Conservation (phyloP, 1,284 basidiomycete species). For the Blastosporella zonata region DNA sequence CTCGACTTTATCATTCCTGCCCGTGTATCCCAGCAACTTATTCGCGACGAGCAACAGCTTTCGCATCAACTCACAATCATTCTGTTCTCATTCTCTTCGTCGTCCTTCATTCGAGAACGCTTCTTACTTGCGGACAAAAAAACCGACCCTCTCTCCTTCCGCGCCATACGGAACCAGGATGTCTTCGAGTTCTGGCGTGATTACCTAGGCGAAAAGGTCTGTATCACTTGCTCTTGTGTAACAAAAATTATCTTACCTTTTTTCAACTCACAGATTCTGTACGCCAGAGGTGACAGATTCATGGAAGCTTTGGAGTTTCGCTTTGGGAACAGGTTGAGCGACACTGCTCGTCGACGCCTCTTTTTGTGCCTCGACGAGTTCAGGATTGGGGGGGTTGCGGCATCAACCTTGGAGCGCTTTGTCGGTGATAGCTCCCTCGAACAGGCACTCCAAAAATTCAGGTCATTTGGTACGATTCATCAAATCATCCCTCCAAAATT, state of each 20-base stretch:
- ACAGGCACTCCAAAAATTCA: slow-evolving; percentile 13
- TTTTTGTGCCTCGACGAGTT: slow-evolving; percentile 20
- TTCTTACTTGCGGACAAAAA: not conserved
- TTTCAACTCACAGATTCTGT: slow-evolving; percentile 6
- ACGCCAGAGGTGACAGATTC: slow-evolving; percentile 15
- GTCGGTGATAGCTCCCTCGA: slow-evolving; percentile 12
- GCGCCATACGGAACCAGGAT: slow-evolving; percentile 13
- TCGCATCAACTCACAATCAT: slow-evolving; percentile 21
- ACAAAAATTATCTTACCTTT: not conserved
- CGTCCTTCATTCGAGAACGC: slow-evolving; percentile 14
- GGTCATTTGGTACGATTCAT: slow-evolving; percentile 7
- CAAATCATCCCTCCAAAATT: not conserved
- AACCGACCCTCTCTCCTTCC: slow-evolving; percentile 5
- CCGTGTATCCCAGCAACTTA: slow-evolving; percentile 16
- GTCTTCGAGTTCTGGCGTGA: slow-evolving; percentile 20
- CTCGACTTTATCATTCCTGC: slow-evolving; percentile 10
- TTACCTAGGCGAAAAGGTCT: slow-evolving; percentile 20
- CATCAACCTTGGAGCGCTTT: slow-evolving; percentile 16
- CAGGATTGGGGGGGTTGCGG: slow-evolving; percentile 18
- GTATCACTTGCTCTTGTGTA: not conserved
- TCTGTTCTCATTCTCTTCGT: slow-evolving; percentile 17
- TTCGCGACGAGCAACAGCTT: slow-evolving; percentile 19
- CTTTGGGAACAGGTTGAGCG: slow-evolving; percentile 14
- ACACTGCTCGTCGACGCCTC: slow-evolving; percentile 13
- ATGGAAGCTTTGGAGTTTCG: slow-evolving; percentile 16